Base-by-base conservation (phyloP, 495 filamentous ascomycete genomes). In the Parachaetomium inaequale region DNA sequence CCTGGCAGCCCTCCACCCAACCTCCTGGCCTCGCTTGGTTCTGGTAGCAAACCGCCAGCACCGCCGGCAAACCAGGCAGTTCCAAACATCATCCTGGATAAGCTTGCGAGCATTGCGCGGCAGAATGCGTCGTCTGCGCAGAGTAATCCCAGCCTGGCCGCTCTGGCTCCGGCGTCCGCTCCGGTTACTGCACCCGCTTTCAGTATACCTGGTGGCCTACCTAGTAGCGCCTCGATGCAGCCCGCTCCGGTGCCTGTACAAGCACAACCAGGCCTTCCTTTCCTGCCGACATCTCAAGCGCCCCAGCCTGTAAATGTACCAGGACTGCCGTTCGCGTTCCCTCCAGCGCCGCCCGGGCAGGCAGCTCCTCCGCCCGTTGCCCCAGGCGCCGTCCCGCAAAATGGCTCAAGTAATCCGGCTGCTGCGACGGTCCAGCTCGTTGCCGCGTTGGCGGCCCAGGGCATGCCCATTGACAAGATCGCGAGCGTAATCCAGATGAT, bases 21-120 rank as follows among this genome's bases (percentile, higher is more conserved):
- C 47, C 26, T 65, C 19, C 72, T 71, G 34, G 65, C 66, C 5
- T 61, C 63, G 4, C 64, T 71, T 26, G 66, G 68, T n/a, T 21
- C 49, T 29, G 65, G 60, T 29, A 65, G 50, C 63, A 65, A 63
- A 53, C 62, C 52, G 59, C 62, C 70, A 57, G 69, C 66, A 59
- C 63, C 66, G 49, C 57, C 54, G 56, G 54, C 66, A 32, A 58
- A 63, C 45, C 34, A 70, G 31, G 65, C 68, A 19, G 65, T 79
- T 65, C 75, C 83, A 15, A 79, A 79, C 60, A 92, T 94, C 69
- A 92, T 96, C 69, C 78, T 94, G 79, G 89, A 89, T 69, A 88
- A 88, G 32, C 82, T 96, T 61, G 90, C 90, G 49, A 89, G 89
- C 66, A 91, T 96, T 79, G 90, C 90, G 40, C 89, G 91, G 59